Conservation (phyloP, 768 basidiomycete genomes). For the Psilocybe azurescens region DNA sequence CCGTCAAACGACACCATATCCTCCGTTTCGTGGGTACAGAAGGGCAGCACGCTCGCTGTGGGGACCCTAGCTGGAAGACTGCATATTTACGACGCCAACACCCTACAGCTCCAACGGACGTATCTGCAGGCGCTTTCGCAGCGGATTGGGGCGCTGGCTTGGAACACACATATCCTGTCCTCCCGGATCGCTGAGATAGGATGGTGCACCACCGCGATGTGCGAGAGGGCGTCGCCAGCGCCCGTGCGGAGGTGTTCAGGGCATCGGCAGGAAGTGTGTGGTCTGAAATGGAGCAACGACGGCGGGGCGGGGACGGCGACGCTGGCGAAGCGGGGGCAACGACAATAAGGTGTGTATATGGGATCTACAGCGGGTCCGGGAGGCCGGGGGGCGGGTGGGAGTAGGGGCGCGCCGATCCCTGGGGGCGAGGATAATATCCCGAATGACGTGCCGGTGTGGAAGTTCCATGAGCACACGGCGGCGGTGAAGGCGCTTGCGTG, state of each 20-base stretch:
- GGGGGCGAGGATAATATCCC: constrained; percentile 34
- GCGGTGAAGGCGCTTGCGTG: constrained; percentile 98
- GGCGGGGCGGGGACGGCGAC: constrained; percentile 50
- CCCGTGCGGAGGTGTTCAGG: constrained; percentile 78
- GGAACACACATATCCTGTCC: constrained; percentile 88
- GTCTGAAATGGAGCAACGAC: constrained; percentile 85
- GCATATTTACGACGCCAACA: constrained; percentile 92
- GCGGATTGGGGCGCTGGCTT: constrained; percentile 92
- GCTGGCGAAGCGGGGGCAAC: constrained; percentile 94
- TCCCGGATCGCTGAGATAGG: constrained; percentile 93
- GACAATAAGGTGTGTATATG: constrained; percentile 99
- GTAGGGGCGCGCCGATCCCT: constrained; percentile 19
- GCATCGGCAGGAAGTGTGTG: constrained; percentile 95
- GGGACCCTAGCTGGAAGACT: constrained; percentile 90
- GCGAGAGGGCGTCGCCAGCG: constrained; percentile 62
- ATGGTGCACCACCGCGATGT: constrained; percentile 93
- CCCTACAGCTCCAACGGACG: constrained; percentile 72
- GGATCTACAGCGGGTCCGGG: constrained; percentile 79
- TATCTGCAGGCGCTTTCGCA: constrained; percentile 86
- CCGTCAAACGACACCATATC: constrained; percentile 77
- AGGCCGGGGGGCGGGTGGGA: constrained; percentile 38
- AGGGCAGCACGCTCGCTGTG: constrained; percentile 89
- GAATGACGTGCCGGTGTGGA: constrained; percentile 79
- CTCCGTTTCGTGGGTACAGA: constrained; percentile 92
- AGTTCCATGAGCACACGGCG: constrained; percentile 96